Conservation (phyloP, 768 basidiomycete genomes). For the Tricholoma matsutake region DNA sequence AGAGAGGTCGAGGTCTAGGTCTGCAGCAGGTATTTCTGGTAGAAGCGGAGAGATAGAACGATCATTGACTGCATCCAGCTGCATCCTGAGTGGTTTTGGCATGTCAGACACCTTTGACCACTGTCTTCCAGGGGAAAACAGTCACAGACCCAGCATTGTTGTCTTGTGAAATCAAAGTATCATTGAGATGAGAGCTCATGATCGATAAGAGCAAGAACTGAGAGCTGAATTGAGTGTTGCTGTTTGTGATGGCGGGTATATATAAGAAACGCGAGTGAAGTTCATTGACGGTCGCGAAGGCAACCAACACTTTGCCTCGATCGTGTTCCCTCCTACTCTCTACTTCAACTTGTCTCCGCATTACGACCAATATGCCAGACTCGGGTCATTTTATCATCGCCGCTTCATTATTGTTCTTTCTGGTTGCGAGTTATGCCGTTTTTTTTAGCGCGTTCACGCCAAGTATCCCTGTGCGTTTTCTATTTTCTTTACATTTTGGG, state of each 20-base stretch:
- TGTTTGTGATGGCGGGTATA: background rate
- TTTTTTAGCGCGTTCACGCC: constrained; percentile 66
- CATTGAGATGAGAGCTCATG: constrained; percentile 25
- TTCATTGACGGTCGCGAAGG: background rate
- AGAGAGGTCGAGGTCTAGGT: constrained; percentile 42
- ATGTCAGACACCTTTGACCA: constrained; percentile 29
- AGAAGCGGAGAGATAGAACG: constrained; percentile 11
- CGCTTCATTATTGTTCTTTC: constrained; percentile 50
- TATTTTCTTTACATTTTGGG: background rate
- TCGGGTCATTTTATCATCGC: constrained; percentile 47
- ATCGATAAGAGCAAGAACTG: constrained; percentile 35
- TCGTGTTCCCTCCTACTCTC: no score
- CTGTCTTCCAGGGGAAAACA: constrained; percentile 11
- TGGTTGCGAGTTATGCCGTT: constrained; percentile 57
- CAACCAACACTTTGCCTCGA: background rate
- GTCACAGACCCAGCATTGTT: constrained; percentile 34
- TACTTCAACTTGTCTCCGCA: no score
- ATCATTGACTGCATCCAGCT: background rate
- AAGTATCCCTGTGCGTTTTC: constrained; percentile 44
- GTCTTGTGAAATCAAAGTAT: constrained; percentile 10
- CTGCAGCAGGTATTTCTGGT: constrained; percentile 52
- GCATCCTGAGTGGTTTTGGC: constrained; percentile 24
- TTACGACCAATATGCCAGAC: constrained; percentile 12
- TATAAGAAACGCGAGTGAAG: background rate
- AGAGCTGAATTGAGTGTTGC: background rate